These are phyloP conservation scores for Tylopilus felleus DNA, from an alignment of 768 basidiomycete genomes.

Conservation along the genomic window DNA sequence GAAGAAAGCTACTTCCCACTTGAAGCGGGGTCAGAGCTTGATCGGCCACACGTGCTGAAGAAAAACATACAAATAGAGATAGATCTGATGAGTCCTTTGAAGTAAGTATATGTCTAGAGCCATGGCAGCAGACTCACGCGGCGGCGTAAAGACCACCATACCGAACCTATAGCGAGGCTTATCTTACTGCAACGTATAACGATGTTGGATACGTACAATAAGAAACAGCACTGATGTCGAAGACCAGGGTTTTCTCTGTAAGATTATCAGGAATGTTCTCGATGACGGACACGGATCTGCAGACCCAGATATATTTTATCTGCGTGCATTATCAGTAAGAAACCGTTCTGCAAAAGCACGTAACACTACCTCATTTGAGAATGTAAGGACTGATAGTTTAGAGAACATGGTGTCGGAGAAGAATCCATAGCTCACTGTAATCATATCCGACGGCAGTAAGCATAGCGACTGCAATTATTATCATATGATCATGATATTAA, in stretches of 20 bases:
- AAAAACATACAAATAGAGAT: no score
- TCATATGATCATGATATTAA: no score
- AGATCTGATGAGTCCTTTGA: no score
- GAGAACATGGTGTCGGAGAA: neutral
- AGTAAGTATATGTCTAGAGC: no score
- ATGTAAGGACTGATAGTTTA: constrained; percentile 5
- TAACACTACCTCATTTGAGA: constrained; percentile 7
- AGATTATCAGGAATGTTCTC: neutral
- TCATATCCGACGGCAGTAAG: constrained; percentile 5
- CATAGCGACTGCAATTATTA: neutral
- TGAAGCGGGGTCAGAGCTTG: neutral
- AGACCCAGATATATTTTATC: constrained; percentile 15
- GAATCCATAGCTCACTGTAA: neutral
- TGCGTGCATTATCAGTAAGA: neutral
- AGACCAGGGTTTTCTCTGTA: constrained; percentile 8
- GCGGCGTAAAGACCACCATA: constrained; percentile 2
- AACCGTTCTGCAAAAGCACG: no score
- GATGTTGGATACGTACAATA: neutral
- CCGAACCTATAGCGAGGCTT: no score
- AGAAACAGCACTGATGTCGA: constrained; percentile 6
- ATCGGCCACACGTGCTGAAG: no score
- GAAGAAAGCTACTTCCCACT: constrained; percentile 6
- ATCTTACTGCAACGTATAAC: no score
- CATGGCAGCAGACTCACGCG: constrained; percentile 1
- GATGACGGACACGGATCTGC: neutral